Conservation (phyloP, 2,329 filamentous ascomycete genomes). For the Apiospora rasikravindrae region DNA sequence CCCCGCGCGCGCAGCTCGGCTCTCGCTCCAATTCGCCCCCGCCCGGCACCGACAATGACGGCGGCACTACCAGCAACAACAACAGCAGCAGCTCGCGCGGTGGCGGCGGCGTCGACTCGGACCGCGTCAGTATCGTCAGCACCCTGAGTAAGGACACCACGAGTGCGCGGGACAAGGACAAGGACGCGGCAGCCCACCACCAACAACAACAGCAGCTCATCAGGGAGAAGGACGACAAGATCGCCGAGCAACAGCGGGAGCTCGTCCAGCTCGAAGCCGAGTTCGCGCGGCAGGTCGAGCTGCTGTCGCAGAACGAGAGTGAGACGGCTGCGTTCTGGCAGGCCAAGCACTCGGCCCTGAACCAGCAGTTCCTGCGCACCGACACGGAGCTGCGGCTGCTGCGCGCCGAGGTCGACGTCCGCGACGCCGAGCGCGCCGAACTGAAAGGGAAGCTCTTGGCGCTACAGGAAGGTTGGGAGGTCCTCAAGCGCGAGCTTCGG, state of each 20-base stretch:
- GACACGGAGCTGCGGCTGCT: constrained; percentile 60
- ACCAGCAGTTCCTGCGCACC: constrained; percentile 56
- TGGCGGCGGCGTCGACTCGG: constrained; percentile 11
- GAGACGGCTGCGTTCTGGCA: constrained; percentile 64
- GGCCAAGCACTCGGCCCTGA: constrained; percentile 56
- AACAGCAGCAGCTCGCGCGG: constrained; percentile 18
- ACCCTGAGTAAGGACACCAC: constrained; percentile 20
- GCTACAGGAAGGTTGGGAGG: constrained; percentile 55
- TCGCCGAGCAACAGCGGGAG: constrained; percentile 58
- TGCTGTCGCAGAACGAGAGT: constrained; percentile 58
- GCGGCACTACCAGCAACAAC: constrained; percentile 29
- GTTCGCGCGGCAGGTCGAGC: constrained; percentile 59
- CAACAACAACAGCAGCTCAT: constrained; percentile 32
- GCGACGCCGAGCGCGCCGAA: constrained; percentile 53
- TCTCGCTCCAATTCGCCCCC: constrained; percentile 37
- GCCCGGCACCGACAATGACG: constrained; percentile 37
- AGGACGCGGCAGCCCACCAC: background rate
- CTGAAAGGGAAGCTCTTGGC: constrained; percentile 47
- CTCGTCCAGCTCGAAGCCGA: constrained; percentile 57
- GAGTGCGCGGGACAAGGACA: constrained; percentile 33
- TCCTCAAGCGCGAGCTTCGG: constrained; percentile 50
- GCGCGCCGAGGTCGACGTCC: constrained; percentile 53
- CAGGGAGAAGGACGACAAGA: constrained; percentile 56
- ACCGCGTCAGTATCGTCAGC: constrained; percentile 30
- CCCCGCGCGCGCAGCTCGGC: constrained; percentile 47